Base-by-base conservation (phyloP, 352 stramenopile species). In the Phytophthora palmivora region DNA sequence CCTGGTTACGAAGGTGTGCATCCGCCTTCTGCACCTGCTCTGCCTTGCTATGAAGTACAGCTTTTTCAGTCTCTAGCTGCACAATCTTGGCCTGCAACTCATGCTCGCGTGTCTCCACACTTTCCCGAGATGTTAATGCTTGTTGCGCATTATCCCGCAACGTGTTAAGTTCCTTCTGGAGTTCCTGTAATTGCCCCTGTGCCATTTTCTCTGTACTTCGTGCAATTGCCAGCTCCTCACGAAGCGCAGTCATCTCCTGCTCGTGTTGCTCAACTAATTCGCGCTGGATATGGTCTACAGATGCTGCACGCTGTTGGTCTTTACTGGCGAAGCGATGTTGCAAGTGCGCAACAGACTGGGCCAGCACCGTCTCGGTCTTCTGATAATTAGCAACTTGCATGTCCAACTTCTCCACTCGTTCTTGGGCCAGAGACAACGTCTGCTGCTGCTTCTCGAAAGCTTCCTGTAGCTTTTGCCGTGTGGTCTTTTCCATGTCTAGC, bases 361-460 rank as follows among this genome's bases (percentile, higher is more conserved):
- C 81, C 39, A 94, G 55, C 38, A 87, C 82, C 0, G 82, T 94
- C 59, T 94, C 82, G 0, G 82, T 92, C 69, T 88, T 90, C 51
- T 92, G 82, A 60, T 92, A 90, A 36, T 83, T 78, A 14, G 60
- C 32, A 32, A 91, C 72, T 38, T 92, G 82, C 14, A 32, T 30
- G 12, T 69, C 45, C 10, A 92, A 58, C 33, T 63, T 57, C 48
- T 76, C 58, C 7, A 89, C 72, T 42, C 82, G 77, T 32, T 78
- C 66, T 32, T 84, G 67, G 5, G 82, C 71, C 0, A 61, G 39
- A 2, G 79, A 24, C 2, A 92, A 59, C 53, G 63, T 56, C 15
- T 70, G 62, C 24, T 80, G 84, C 50, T 91, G 77, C 51, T 58
- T 60, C 37, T 79, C 69, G 26, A 79, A 84, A 7, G 47, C 48